Conservation (phyloP, 1,284 basidiomycete species). For the Meripilus lineatus region DNA sequence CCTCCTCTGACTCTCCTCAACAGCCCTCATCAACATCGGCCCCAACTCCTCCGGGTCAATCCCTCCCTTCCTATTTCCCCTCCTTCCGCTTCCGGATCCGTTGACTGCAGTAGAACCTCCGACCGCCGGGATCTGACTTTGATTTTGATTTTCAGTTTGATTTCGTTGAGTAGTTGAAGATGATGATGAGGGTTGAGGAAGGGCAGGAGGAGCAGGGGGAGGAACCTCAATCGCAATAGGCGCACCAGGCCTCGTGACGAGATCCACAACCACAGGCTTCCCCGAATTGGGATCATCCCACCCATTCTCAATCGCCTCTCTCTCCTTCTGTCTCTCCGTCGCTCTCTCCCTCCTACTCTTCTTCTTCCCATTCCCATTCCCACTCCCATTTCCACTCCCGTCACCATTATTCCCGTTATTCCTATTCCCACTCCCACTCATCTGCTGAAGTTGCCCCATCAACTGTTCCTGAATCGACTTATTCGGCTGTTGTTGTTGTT, state of each 20-base stretch:
- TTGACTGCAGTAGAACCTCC: slow-evolving; percentile 1
- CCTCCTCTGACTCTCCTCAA: neutral
- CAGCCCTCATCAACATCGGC: neutral
- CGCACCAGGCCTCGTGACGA: slow-evolving; percentile 6
- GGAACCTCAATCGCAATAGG: neutral
- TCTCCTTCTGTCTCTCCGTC: slow-evolving; percentile 38
- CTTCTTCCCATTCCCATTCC: too few relatives aligned
- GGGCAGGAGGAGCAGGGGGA: neutral
- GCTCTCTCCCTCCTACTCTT: slow-evolving; percentile 33
- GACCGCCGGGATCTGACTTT: neutral
- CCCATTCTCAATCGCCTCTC: slow-evolving; percentile 52
- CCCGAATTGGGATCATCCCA: slow-evolving; percentile 49
- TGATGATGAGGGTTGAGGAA: too few relatives aligned
- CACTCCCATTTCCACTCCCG: too few relatives aligned
- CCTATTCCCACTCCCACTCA: too few relatives aligned
- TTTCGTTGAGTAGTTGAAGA: slow-evolving; percentile 2
- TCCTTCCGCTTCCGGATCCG: neutral
- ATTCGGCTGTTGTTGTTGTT: slow-evolving; percentile 15
- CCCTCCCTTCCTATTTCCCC: too few relatives aligned
- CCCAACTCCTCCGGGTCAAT: neutral
- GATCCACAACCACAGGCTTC: slow-evolving; percentile 13
- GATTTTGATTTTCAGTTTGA: neutral
- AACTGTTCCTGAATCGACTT: neutral
- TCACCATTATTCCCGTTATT: too few relatives aligned
- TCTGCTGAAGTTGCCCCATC: too few relatives aligned